These are phyloP conservation scores for Diaporthe helianthi DNA, from an alignment of 2,329 filamentous ascomycete genomes.

Conservation along the genomic window DNA sequence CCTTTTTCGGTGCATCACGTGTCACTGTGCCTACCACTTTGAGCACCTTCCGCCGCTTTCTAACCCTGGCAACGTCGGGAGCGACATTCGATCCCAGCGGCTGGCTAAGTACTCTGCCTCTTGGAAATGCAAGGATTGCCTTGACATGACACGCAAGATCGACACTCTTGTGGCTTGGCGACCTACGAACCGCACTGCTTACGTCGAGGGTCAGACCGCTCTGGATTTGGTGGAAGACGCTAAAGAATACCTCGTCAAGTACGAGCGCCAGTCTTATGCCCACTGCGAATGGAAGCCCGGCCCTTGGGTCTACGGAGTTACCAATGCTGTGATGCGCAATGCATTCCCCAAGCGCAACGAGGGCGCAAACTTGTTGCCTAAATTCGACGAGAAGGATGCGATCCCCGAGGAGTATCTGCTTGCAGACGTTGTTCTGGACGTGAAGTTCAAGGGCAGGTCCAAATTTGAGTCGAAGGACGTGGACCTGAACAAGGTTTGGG, in stretches of 20 bases:
- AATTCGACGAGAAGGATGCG: conserved; percentile 76
- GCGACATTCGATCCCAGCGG: conserved; percentile 64
- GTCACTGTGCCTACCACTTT: conserved; percentile 82
- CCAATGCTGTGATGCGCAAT: conserved; percentile 67
- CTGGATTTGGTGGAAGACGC: conserved; percentile 72
- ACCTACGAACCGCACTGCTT: conserved; percentile 65
- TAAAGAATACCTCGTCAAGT: conserved; percentile 94
- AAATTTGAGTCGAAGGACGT: conserved; percentile 66
- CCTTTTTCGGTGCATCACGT: conserved; percentile 82
- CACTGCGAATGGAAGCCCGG: conserved; percentile 88
- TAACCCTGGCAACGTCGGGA: conserved; percentile 46
- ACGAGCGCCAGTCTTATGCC: conserved; percentile 81
- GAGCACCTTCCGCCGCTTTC: conserved; percentile 73
- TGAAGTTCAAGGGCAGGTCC: conserved; percentile 64
- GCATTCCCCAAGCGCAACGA: conserved; percentile 77
- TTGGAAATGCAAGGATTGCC: conserved; percentile 85
- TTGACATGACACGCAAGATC: conserved; percentile 69
- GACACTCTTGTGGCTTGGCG: conserved; percentile 89
- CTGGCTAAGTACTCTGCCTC: conserved; percentile 75
- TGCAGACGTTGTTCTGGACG: conserved; percentile 87
- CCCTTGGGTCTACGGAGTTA: conserved; percentile 83
- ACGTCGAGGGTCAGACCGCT: conserved; percentile 58
- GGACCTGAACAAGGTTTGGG: conserved; percentile 73
- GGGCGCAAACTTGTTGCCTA: conserved; percentile 65
- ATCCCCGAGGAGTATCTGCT: conserved; percentile 87